Evolutionary conservation across 345 rosid species (phyloP), one percentile per base, ranked within the genome.

Genomic region (Dipteronia sinensis): DNA sequence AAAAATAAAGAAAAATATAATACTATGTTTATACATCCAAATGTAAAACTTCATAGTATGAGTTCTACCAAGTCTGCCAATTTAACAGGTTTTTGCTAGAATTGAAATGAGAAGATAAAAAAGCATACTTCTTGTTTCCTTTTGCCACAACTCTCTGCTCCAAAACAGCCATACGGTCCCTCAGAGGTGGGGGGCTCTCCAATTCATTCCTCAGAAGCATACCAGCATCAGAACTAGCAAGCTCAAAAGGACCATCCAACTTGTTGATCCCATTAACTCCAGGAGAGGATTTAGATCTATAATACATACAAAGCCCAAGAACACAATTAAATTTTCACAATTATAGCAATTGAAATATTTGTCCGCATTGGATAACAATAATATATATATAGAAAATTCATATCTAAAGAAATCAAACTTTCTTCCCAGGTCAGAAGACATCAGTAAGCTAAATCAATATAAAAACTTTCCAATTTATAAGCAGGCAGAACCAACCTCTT

Each of bases 221-320:
- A 85, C 85, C 77, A 46, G 88, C 82, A 85, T 89, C 86, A 83
- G 97, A 89, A 88, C 88, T 85, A 59, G 88, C 83, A 77, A 85
- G 86, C 80, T 92, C 97, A 66, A 83, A 83, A 53, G 94, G 69
- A 86, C 87, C 65, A 80, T 86, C 90, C 78, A 91, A 79, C 83
- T 90, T 90, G 85, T 83, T 92, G 65, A 87, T 82, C 69, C 92
- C 95, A 85, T 78, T 56, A 80, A 77, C 80, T 75, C 91, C 94
- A 13, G 83, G 73, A 10, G 95, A 92, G 72, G 90, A 84, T 79
- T 93, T 94, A 38, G 91, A 87, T 79, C 99, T 96, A 92, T 64
- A 83, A 74, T 70, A 47, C 71, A 65, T n/a, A 55, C 76, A 71
- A 25, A 64, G n/a, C 31, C 63, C 51, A 59, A 62, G 44, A 65